Percentiles rank a stretch among this genome's conserved stretches.
Evolutionary conservation across 2,329 filamentous ascomycete genomes (phyloP).

Genomic region (Diaporthe sp.): DNA sequence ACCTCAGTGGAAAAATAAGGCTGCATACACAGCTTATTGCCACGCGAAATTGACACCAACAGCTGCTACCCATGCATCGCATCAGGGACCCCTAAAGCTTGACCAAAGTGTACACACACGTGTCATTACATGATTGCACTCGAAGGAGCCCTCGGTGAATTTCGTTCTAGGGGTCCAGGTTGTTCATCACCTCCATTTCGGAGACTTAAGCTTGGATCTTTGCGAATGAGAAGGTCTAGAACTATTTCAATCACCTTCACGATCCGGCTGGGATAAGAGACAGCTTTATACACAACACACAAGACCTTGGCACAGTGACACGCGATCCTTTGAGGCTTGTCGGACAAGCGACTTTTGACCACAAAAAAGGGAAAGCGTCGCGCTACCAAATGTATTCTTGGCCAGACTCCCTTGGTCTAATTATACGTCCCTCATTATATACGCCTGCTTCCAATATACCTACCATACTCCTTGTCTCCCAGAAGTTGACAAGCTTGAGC

Average conservation of each 20-base stretch:
- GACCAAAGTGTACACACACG: not conserved
- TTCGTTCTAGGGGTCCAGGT: not conserved
- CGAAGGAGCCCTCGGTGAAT: no score
- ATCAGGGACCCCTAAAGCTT: constrained; percentile 1
- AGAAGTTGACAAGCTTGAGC: not conserved
- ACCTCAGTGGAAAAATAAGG: not conserved
- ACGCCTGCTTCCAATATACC: not conserved
- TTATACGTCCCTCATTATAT: not conserved
- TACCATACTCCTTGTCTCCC: not conserved
- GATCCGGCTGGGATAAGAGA: not conserved
- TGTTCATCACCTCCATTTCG: not conserved
- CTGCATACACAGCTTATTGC: not conserved
- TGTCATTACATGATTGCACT: not conserved
- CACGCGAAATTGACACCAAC: not conserved
- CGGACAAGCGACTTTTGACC: not conserved
- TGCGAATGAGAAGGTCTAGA: not conserved
- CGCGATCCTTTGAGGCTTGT: not conserved
- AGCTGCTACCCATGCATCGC: not conserved
- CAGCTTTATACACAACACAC: not conserved
- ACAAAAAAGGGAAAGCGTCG: not conserved
- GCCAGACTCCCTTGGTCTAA: not conserved
- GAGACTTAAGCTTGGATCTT: not conserved
- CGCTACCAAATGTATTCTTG: not conserved
- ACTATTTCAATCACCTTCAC: not conserved
- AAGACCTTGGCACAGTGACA: not conserved